Evolutionary conservation across 352 stramenopile genomes (phyloP).

Genomic region (Globisporangium yorkense): DNA sequence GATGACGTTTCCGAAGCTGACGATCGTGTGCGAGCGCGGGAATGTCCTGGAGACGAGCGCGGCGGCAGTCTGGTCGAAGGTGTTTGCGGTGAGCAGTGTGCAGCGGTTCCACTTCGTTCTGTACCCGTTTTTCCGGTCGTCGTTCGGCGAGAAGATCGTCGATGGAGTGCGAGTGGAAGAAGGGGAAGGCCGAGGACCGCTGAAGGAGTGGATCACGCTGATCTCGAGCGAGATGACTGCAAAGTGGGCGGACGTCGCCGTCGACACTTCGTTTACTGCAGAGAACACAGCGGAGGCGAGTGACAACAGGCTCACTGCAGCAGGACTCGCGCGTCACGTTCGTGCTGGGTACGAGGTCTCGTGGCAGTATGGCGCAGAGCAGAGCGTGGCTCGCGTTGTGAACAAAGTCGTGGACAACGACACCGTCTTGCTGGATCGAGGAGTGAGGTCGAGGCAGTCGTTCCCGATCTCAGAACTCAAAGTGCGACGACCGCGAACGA

Average conservation of each 20-base stretch:
- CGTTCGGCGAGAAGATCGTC: constrained; percentile 68
- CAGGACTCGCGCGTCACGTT: constrained; percentile 15
- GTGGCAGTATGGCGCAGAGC: constrained; percentile 21
- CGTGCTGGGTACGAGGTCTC: constrained; percentile 31
- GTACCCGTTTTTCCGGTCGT: constrained; percentile 59
- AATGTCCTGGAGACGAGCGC: constrained; percentile 36
- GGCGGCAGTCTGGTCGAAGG: constrained; percentile 21
- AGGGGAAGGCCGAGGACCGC: constrained; percentile 62
- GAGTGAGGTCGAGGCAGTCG: constrained; percentile 20
- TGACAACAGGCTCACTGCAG: constrained; percentile 43
- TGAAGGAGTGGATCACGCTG: constrained; percentile 72
- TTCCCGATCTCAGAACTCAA: constrained; percentile 34
- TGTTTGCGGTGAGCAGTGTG: constrained; percentile 13
- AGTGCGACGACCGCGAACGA: constrained; percentile 29
- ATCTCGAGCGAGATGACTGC: constrained; percentile 29
- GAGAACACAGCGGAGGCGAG: constrained; percentile 28
- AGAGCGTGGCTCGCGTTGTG: constrained; percentile 29
- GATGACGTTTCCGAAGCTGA: constrained; percentile 27
- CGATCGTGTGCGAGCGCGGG: constrained; percentile 39
- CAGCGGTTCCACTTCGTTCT: constrained; percentile 23
- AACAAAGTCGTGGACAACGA: constrained; percentile 38
- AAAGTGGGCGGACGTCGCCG: constrained; percentile 34
- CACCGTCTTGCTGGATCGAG: constrained; percentile 45
- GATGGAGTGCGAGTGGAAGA: constrained; percentile 57
- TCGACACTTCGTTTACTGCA: constrained; percentile 12